Evolutionary conservation across 306 rosid species (phyloP).

Genomic region (Cucurbita moschata): DNA sequence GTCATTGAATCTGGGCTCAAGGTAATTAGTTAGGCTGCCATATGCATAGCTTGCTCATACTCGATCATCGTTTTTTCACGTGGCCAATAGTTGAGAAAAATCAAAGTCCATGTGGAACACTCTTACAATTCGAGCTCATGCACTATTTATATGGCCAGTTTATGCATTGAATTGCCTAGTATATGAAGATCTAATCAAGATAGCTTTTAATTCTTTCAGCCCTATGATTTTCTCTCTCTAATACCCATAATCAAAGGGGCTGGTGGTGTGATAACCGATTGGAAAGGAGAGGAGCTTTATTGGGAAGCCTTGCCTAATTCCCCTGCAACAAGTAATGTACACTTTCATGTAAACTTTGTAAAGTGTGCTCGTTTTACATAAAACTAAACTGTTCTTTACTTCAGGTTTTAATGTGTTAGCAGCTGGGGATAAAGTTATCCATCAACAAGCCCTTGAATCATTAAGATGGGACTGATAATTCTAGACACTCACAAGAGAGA

Average conservation of each 20-base stretch:
- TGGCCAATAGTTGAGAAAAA: neutral
- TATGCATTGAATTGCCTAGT: neutral
- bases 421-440: conserved; percentile 74
- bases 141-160: neutral
- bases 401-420: conserved; percentile 79
- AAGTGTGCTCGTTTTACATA: neutral
- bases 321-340: conserved; percentile 36
- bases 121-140: neutral
- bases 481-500: neutral
- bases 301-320: conserved; percentile 87
- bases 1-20: conserved; percentile 86
- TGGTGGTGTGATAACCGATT: conserved; percentile 87
- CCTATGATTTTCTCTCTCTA: conserved; percentile 80
- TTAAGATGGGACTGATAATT: conserved; percentile 45
- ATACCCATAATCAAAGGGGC: conserved; percentile 88
- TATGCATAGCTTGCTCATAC: neutral
- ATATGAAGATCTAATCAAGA: neutral
- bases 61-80: neutral
- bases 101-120: neutral
- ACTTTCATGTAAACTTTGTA: neutral
- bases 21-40: conserved; percentile 23
- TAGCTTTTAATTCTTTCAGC: conserved; percentile 33
- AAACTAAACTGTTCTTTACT: neutral
- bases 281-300: conserved; percentile 64
- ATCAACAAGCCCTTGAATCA: conserved; percentile 53